phyloP scores from a whole-genome alignment of 345 rosid species.

The Trapa bicornis region DNA sequence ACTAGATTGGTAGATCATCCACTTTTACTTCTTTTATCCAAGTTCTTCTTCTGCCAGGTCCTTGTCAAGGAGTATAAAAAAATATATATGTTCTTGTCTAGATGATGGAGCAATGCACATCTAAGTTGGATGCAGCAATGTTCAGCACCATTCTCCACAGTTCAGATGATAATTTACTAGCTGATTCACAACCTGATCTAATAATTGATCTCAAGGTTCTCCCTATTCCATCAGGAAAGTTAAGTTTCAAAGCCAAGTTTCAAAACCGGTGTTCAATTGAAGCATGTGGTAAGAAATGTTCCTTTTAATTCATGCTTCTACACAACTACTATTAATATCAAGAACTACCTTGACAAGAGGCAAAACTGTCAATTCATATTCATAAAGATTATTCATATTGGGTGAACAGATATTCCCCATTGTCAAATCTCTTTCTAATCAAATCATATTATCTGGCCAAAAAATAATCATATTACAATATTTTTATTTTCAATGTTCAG shows the following conservation, averaged over 20 bases:
- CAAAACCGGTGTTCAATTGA: slow-evolving; percentile 60
- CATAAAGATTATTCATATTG: no score
- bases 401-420: no score
- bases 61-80: neutral
- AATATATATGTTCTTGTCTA: slow-evolving; percentile 10
- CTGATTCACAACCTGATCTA: slow-evolving; percentile 92
- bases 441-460: no score
- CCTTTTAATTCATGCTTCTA: neutral
- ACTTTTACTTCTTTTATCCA: neutral
- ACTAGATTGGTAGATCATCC: slow-evolving; percentile 48
- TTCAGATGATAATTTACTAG: slow-evolving; percentile 72
- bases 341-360: neutral
- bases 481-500: slow-evolving; percentile 16
- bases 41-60: neutral
- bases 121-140: slow-evolving; percentile 89
- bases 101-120: slow-evolving; percentile 95
- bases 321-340: neutral
- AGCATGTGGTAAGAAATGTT: slow-evolving; percentile 48
- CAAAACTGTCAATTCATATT: no score
- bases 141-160: slow-evolving; percentile 93
- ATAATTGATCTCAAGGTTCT: slow-evolving; percentile 72
- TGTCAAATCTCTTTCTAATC: no score
- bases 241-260: slow-evolving; percentile 47
- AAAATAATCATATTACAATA: no score
- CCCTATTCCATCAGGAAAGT: slow-evolving; percentile 65